Percentiles rank a stretch among this genome's conserved stretches.
These are phyloP conservation scores for Lanmaoa rubissima DNA, from an alignment of 768 basidiomycete species.

Conservation along the genomic window DNA sequence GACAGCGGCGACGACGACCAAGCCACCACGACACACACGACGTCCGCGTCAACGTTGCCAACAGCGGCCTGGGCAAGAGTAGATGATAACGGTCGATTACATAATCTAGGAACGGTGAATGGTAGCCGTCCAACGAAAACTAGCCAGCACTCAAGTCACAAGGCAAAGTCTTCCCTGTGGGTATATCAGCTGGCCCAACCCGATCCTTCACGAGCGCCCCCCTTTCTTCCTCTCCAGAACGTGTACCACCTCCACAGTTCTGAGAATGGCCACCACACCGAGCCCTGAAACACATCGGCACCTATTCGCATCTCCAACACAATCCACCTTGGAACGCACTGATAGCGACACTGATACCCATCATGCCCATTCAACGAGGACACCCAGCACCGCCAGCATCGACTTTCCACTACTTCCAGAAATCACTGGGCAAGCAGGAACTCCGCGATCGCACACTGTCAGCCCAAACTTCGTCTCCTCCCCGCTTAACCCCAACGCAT, in stretches of 20 bases:
- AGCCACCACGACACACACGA: background rate
- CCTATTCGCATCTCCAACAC: conserved; percentile 31
- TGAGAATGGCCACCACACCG: conserved; percentile 40
- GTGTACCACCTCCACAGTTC: background rate
- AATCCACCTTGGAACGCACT: background rate
- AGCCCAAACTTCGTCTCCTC: conserved; percentile 44
- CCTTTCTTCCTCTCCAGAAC: background rate
- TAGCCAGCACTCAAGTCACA: background rate
- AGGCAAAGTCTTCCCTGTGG: background rate
- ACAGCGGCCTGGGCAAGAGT: too few species aligned
- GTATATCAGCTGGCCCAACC: conserved; percentile 1
- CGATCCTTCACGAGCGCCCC: background rate
- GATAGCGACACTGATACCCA: conserved; percentile 9
- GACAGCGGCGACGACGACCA: background rate
- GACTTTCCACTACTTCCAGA: conserved; percentile 33
- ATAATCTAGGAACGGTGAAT: conserved; percentile 10
- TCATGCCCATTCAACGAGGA: conserved; percentile 8
- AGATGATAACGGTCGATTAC: background rate
- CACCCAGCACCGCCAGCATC: conserved; percentile 26
- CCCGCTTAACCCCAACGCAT: conserved; percentile 48
- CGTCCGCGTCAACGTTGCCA: background rate
- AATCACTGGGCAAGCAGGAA: background rate
- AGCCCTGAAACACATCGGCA: conserved; percentile 50
- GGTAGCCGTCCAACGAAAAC: conserved; percentile 5
- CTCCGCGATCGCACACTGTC: conserved; percentile 28